Evolutionary conservation across 1,139 yeast species (phyloP).

Genomic region (Debaryomycetaceae sp.): DNA sequence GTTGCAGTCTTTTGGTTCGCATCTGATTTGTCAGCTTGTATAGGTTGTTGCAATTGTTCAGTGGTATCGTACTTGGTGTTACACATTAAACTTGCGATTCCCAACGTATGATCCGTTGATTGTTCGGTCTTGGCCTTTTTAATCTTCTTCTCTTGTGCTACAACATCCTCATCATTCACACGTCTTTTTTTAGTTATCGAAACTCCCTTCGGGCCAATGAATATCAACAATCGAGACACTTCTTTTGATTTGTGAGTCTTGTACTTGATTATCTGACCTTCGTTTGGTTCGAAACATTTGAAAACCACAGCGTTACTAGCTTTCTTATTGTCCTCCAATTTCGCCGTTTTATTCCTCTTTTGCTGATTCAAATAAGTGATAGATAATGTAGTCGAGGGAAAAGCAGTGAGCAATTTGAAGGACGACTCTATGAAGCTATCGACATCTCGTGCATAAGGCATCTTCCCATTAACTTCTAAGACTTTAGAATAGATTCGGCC

Average conservation of each 20-base stretch:
- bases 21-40: constrained; percentile 2
- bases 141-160: constrained; percentile 4
- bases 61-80: constrained; percentile 35
- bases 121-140: constrained; percentile 6
- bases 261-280: constrained; percentile 65
- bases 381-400: constrained; percentile 37
- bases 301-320: constrained; percentile 47
- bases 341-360: constrained; percentile 21
- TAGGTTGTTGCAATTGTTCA: constrained; percentile 7
- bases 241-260: constrained; percentile 70
- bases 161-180: constrained; percentile 6
- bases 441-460: constrained; percentile 12
- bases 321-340: constrained; percentile 11
- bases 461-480: background rate
- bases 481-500: background rate
- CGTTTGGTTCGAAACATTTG: constrained; percentile 68
- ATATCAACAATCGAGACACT: constrained; percentile 70
- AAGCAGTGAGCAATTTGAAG: constrained; percentile 31
- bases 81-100: constrained; percentile 42
- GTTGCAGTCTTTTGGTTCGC: constrained; percentile 7
- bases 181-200: constrained; percentile 24
- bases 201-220: constrained; percentile 84
- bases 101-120: constrained; percentile 21
- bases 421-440: constrained; percentile 37
- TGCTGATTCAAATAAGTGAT: constrained; percentile 34